phyloP scores from a whole-genome alignment of 1,284 basidiomycete species.

The Meira nashicola region DNA sequence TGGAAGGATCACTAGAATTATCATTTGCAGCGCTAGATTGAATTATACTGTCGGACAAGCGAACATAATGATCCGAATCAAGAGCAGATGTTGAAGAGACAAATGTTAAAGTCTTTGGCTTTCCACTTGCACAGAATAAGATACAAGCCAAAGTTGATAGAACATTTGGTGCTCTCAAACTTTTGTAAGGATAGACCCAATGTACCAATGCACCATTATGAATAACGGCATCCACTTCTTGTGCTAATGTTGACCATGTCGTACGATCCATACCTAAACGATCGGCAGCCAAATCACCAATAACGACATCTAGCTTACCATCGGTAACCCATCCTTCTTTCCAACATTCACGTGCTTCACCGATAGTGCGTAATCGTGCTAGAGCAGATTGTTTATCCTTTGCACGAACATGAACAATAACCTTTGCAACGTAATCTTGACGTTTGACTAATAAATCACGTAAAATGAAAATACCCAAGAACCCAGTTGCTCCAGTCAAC shows the following conservation, averaged over 20 bases:
- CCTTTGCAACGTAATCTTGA: conserved; percentile 67
- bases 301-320: conserved; percentile 72
- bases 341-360: conserved; percentile 86
- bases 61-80: conserved; percentile 84
- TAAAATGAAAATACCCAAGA: conserved; percentile 89
- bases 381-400: conserved; percentile 65
- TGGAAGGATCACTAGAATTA: conserved; percentile 2
- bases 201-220: conserved; percentile 98
- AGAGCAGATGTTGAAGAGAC: conserved; percentile 91
- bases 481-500: conserved; percentile 94
- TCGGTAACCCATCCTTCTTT: conserved; percentile 74
- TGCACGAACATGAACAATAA: conserved; percentile 85
- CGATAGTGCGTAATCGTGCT: conserved; percentile 68
- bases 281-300: conserved; percentile 75
- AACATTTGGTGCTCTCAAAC: conserved; percentile 85
- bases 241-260: conserved; percentile 67
- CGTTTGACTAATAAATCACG: conserved; percentile 68
- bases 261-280: conserved; percentile 69
- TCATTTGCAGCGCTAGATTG: conserved; percentile 21
- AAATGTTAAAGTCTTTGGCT: conserved; percentile 80
- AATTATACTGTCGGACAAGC: conserved; percentile 65
- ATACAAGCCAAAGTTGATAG: conserved; percentile 78
- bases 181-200: conserved; percentile 98
- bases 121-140: conserved; percentile 68
- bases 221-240: conserved; percentile 76